Evolutionary conservation across 345 rosid genomes (phyloP), one percentile per base, ranked within the genome.

Genomic region (Salix koriyanagi): DNA sequence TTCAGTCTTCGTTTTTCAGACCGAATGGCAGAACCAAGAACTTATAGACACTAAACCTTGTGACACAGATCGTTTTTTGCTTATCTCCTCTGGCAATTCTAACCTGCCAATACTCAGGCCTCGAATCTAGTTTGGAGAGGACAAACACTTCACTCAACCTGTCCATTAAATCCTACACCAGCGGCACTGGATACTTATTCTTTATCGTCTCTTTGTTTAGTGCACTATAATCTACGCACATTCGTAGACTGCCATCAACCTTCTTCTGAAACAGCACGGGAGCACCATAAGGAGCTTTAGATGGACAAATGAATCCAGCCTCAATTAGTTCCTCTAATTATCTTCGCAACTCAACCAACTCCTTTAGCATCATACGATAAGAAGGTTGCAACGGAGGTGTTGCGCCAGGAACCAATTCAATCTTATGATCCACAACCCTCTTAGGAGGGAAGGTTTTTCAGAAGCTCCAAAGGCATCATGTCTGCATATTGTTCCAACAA

Each of bases 81-180:
- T 39, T 0, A 1, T 39, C 42, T 7, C 42, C 42, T 0, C 1
- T 0, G 10, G 2, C 42, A 39, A 39, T 5, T 6, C 28, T 0
- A 72, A 37, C 18, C 26, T 48, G 26, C n/a, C 66, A 9, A 67
- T 67, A 26, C 16, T 21, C 2, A 3, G 2, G 15, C 37, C 64
- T 58, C 0, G 0, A 58, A 19, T 58, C 64, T 1, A 58, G 23
- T 18, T 58, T 58, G 7, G 64, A 16, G 0, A 58, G 21, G 23
- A 7, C 6, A 13, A 7, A 18, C 7, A 26, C 28, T 16, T 0
- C 0, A 7, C 0, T 25, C 0, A 58, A 0, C 23, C 0, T 21
- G 0, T 58, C 64, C 19, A 58, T 16, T 8, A 58, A 21, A 1
- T 58, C 28, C 1, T 15, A 1, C 23, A 58, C 9, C 5, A 13